Base-by-base conservation (phyloP, 2,329 filamentous ascomycete genomes). In the Alternaria gansuensis region DNA sequence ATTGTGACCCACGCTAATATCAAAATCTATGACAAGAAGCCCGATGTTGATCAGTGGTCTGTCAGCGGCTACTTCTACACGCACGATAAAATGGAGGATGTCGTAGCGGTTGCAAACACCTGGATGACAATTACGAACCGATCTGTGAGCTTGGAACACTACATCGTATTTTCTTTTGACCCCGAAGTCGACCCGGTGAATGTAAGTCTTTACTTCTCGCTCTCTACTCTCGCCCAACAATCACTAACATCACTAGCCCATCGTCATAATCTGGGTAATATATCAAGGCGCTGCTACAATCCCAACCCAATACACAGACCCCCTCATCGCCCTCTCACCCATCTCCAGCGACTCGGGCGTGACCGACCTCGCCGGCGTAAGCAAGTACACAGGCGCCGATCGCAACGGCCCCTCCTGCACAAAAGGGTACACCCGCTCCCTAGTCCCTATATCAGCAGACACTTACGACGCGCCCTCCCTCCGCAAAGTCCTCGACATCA, bases 1-100 rank as follows among this genome's bases (percentile, higher is more conserved):
- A 55, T 76, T 10, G 68, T 75, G 13, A 72, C 68, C 1, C 21
- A 64, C 28, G 59, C 68, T 36, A 60, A 66, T 37, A 45, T 66
- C 10, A 67, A 56, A 33, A 59, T 70, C 2, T 67, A 71, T 48
- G 60, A 69, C 46, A 40, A 62, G 2, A 34, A 48, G 21, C 36
- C 59, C 0, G 56, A 28, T 2, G 51, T 60, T 8, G 60, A 64
- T 33, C 37, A 58, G 7, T 71, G 62, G 60, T 50, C 60, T 11
- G 54, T 60, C 5, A 57, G 48, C 46, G 49, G 50, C 7, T 70
- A 64, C 17, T 54, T 58, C 7, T 69, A 61, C 37, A 66, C 51
- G 8, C 55, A 65, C 4, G 66, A 71, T 9, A 67, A 64, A 17
- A 33, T 70, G 34, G 66, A 70, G 33, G 29, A 40, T 2, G 45